phyloP scores from a whole-genome alignment of 2,329 filamentous ascomycete species.

The Pestalotiopsis sp. region DNA sequence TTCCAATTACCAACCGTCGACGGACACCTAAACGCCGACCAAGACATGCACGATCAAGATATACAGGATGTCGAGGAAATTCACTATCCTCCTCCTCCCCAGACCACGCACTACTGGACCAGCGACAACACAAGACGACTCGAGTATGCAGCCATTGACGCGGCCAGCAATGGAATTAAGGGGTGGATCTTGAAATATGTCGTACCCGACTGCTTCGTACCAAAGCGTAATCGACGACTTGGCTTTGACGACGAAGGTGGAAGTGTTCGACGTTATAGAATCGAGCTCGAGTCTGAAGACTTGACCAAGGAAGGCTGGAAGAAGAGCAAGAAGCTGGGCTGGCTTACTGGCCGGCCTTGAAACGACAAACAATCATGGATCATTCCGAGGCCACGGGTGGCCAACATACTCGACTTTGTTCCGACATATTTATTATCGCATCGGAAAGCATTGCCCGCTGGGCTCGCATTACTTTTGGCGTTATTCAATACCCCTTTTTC shows the following conservation, averaged over 20 bases:
- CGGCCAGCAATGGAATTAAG: conserved; percentile 59
- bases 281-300: conserved; percentile 56
- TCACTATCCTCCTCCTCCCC: conserved; percentile 48
- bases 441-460: conserved; percentile 16
- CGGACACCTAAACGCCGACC: conserved; percentile 20
- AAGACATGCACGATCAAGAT: conserved; percentile 14
- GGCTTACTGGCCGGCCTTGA: conserved; percentile 26
- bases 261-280: conserved; percentile 63
- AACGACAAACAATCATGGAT: background rate
- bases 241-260: conserved; percentile 64
- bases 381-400: background rate
- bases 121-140: conserved; percentile 63
- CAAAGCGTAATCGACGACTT: conserved; percentile 48
- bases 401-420: background rate
- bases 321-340: conserved; percentile 27
- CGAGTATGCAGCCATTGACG: conserved; percentile 69
- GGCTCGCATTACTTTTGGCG: conserved; percentile 23
- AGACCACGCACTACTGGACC: conserved; percentile 69
- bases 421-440: background rate
- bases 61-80: conserved; percentile 20
- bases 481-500: conserved; percentile 21
- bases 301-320: conserved; percentile 20
- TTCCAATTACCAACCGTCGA: conserved; percentile 54
- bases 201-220: conserved; percentile 62
- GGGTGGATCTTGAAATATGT: conserved; percentile 61